Conservation (phyloP, 345 rosid genomes). For the Eucalyptus sp. region DNA sequence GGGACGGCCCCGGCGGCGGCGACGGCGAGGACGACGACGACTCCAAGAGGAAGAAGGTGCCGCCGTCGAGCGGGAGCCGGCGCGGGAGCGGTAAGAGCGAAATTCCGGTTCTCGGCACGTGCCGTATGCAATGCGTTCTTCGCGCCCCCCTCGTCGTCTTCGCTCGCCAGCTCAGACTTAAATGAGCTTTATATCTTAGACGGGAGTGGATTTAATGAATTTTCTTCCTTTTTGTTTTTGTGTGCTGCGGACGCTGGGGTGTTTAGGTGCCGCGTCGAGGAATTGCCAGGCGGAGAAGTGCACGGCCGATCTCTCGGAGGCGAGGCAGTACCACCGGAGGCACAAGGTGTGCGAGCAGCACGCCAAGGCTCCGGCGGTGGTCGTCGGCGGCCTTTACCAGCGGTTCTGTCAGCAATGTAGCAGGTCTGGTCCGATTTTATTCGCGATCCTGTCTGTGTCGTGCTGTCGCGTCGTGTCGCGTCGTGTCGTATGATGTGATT, state of each 20-base stretch:
- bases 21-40: background rate
- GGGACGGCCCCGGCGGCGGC: background rate
- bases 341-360: slow-evolving; percentile 75
- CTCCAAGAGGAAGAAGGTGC: background rate
- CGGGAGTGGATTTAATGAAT: background rate
- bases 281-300: slow-evolving; percentile 64
- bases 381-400: slow-evolving; percentile 44
- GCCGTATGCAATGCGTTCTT: background rate
- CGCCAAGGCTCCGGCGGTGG: slow-evolving; percentile 58
- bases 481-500: background rate
- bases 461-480: too few relatives aligned
- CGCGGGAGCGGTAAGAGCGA: background rate
- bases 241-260: background rate
- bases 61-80: background rate
- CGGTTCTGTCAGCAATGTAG: slow-evolving; percentile 84
- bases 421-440: slow-evolving; percentile 20
- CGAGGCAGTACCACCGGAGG: slow-evolving; percentile 51
- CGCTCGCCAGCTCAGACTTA: background rate
- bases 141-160: background rate
- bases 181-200: background rate
- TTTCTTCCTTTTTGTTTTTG: background rate
- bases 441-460: background rate
- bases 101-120: background rate
- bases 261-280: slow-evolving; percentile 11
- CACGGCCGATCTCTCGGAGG: slow-evolving; percentile 36